Evolutionary conservation across 179 eudicot species (phyloP).

Genomic region (Pouteria campechiana): DNA sequence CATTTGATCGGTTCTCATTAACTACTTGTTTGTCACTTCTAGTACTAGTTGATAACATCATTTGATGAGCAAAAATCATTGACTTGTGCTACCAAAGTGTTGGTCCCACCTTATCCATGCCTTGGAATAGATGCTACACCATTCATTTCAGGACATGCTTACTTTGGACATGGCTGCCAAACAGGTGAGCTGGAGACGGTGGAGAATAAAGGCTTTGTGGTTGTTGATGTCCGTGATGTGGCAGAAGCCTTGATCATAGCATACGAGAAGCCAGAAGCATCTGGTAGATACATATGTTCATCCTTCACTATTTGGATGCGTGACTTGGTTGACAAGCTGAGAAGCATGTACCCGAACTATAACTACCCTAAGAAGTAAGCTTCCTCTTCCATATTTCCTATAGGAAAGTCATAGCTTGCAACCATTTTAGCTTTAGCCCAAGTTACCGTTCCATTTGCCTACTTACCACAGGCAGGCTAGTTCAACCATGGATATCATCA

Average conservation of each 20-base stretch:
- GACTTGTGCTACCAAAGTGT: too few relatives aligned
- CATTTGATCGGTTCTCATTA: too few relatives aligned
- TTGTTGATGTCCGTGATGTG: slow-evolving; percentile 53
- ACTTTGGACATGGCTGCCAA: background rate
- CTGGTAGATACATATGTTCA: slow-evolving; percentile 54
- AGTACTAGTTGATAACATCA: too few relatives aligned
- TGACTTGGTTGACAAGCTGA: slow-evolving; percentile 44
- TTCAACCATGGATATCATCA: too few relatives aligned
- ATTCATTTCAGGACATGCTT: too few relatives aligned
- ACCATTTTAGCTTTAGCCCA: too few relatives aligned
- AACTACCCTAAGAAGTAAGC: slow-evolving; percentile 40
- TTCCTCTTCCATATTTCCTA: background rate
- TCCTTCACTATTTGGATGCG: slow-evolving; percentile 14
- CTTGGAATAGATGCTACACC: too few relatives aligned
- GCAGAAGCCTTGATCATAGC: slow-evolving; percentile 35
- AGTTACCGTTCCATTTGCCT: too few relatives aligned
- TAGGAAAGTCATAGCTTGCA: background rate
- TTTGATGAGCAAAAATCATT: too few relatives aligned
- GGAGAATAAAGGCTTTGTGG: slow-evolving; percentile 14
- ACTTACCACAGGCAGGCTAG: too few relatives aligned
- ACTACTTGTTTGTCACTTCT: too few relatives aligned
- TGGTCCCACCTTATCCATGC: too few relatives aligned
- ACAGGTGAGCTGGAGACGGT: slow-evolving; percentile 25
- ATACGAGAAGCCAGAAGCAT: slow-evolving; percentile 54
- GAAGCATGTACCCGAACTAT: slow-evolving; percentile 29